Base-by-base conservation (phyloP, 176 grass and related monocot genomes). In the Carex littledalei region DNA sequence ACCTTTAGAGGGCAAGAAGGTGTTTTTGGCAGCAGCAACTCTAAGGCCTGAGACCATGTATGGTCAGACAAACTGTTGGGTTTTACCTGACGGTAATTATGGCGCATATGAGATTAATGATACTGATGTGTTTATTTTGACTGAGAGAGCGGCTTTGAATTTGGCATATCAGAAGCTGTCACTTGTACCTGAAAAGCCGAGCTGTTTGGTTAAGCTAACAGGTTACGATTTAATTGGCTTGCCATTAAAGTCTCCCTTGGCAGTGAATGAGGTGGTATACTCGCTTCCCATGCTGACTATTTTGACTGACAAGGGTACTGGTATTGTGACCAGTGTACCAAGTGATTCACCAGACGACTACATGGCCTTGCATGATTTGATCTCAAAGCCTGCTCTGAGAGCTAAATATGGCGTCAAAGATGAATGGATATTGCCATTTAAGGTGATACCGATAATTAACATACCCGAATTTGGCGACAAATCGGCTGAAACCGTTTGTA, bases 21-120 rank as follows among this genome's bases (percentile, higher is more conserved):
- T 96, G 5, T 96, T 88, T 67, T 76, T 96, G 78, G 94, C 89
- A 61, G 94, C 94, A 73, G 91, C 89, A 39, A 96, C 91, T 58
- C 50, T 96, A 31, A 91, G 94, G 70, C 91, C 89, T 81, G 91
- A 96, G 81, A 96, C 91, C 0, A 91, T 96, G 94, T 96, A 96
- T 71, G 94, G 94, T 22, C 91, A 93, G 55, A 93, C 94, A 59
- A 93, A 96, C 73, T 93, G 89, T 56, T 96, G 94, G 94, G 94
- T 96, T 10, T 80, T 91, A 74, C 94, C 94, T 67, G 89, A 96
- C 68, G 91, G 91, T 22, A 88, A 73, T 1, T 93, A 96, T 61
- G 91, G 94, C 6, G 91, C 91, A 20, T 96, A 88, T 87, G 94
- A 97, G 88, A 91, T 93, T 67, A 97, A 91, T 74, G 89, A 93